Evolutionary conservation across 768 basidiomycete genomes (phyloP).

Genomic region (Tephrocybe sp.): DNA sequence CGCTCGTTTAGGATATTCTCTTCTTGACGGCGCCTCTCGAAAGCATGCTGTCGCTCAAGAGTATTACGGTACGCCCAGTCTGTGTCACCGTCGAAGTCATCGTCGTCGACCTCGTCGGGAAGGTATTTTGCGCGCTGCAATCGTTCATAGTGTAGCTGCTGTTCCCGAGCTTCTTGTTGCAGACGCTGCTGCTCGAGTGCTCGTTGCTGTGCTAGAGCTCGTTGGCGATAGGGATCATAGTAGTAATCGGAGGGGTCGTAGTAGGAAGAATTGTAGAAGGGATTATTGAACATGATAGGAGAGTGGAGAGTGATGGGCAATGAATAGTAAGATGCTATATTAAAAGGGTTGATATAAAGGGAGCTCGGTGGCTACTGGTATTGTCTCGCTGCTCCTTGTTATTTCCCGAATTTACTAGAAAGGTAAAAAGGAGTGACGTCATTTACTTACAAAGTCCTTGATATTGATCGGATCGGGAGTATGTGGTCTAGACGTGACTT

Average conservation of each 20-base stretch:
- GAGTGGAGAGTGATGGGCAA: background rate
- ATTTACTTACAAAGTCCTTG: background rate
- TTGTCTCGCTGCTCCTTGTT: slow-evolving; percentile 1
- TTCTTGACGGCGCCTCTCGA: slow-evolving; percentile 24
- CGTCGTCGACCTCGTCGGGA: slow-evolving; percentile 27
- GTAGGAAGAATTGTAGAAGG: slow-evolving; percentile 21
- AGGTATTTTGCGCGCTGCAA: slow-evolving; percentile 36
- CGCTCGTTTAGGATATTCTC: slow-evolving; percentile 10
- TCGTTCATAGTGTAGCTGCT: slow-evolving; percentile 19
- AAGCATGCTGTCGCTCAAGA: slow-evolving; percentile 22
- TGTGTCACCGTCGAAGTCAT: slow-evolving; percentile 29
- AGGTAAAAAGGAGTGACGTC: background rate
- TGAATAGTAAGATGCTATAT: background rate
- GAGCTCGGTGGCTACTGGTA: background rate
- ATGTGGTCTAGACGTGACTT: background rate
- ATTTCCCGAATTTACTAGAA: slow-evolving; percentile 11
- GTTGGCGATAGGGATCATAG: background rate
- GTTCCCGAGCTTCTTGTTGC: slow-evolving; percentile 22
- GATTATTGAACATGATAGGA: slow-evolving; percentile 22
- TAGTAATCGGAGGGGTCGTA: slow-evolving; percentile 8
- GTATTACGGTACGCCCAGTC: slow-evolving; percentile 33
- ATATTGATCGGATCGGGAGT: background rate
- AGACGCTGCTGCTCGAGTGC: slow-evolving; percentile 17
- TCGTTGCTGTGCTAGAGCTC: slow-evolving; percentile 20
- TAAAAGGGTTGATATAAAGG: background rate